Evolutionary conservation across 2,329 filamentous ascomycete species (phyloP).

Genomic region (Seiridium cupressi): DNA sequence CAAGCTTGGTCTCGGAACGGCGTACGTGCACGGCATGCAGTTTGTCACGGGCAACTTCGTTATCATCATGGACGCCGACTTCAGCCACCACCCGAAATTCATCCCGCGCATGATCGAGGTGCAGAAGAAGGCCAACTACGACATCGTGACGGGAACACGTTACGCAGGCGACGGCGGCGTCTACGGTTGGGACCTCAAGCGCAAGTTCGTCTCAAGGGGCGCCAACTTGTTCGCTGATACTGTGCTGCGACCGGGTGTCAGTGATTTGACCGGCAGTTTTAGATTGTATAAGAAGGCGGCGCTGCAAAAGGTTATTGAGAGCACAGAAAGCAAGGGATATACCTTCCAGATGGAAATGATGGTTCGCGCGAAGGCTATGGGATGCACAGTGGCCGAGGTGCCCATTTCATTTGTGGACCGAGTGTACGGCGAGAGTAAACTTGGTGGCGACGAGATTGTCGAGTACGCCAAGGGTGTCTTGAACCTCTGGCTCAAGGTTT

Average conservation of each 20-base stretch:
- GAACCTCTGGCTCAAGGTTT: slow-evolving; percentile 76
- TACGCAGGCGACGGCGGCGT: slow-evolving; percentile 90
- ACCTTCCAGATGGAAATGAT: slow-evolving; percentile 99
- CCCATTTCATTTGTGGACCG: slow-evolving; percentile 96
- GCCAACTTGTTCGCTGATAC: slow-evolving; percentile 97
- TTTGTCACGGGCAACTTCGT: slow-evolving; percentile 91
- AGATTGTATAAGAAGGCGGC: slow-evolving; percentile 90
- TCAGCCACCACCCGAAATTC: slow-evolving; percentile 98
- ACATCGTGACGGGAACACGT: slow-evolving; percentile 94
- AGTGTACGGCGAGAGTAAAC: slow-evolving; percentile 91
- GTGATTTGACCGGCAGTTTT: slow-evolving; percentile 93
- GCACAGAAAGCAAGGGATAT: slow-evolving; percentile 94
- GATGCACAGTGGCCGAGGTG: slow-evolving; percentile 89
- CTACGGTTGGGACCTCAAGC: slow-evolving; percentile 94
- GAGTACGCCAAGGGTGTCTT: slow-evolving; percentile 90
- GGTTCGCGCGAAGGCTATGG: slow-evolving; percentile 95
- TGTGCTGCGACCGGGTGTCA: slow-evolving; percentile 87
- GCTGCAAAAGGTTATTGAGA: slow-evolving; percentile 83
- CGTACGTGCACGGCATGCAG: slow-evolving; percentile 91
- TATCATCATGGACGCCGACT: slow-evolving; percentile 99
- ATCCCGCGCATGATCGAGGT: slow-evolving; percentile 88
- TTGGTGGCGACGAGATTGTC: slow-evolving; percentile 92
- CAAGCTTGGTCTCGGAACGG: slow-evolving; percentile 95
- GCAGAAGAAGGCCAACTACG: slow-evolving; percentile 76
- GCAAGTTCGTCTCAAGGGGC: slow-evolving; percentile 79